phyloP scores from a whole-genome alignment of 2,329 filamentous ascomycete species.

The Corinectria fuckeliana region DNA sequence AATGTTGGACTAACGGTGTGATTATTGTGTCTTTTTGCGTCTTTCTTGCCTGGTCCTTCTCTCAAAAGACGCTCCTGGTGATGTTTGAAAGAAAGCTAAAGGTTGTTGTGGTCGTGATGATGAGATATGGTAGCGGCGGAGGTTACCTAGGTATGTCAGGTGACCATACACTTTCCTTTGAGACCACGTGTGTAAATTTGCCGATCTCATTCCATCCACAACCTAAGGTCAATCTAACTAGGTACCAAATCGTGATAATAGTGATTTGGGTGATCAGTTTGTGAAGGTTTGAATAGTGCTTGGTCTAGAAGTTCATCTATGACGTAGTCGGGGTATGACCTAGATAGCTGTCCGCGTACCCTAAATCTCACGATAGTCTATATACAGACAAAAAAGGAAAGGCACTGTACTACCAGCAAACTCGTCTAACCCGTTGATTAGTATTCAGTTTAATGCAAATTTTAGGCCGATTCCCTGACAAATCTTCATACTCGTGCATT shows the following conservation, averaged over 20 bases:
- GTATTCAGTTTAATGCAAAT: background rate
- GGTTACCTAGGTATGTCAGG: conserved; percentile 21
- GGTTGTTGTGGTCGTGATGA: background rate
- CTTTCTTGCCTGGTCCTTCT: background rate
- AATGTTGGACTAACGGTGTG: background rate
- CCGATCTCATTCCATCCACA: conserved; percentile 32
- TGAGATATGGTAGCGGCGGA: background rate
- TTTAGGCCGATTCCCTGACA: background rate
- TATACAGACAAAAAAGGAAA: background rate
- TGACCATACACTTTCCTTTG: conserved; percentile 20
- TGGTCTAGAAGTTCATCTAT: background rate
- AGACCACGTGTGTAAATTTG: conserved; percentile 24
- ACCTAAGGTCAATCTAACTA: conserved; percentile 1
- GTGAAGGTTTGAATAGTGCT: background rate
- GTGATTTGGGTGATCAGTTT: background rate
- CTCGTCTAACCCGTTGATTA: background rate
- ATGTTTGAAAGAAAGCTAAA: background rate
- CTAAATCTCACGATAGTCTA: background rate
- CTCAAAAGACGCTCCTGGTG: background rate
- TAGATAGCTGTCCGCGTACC: background rate
- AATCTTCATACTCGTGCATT: background rate
- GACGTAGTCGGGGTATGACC: background rate
- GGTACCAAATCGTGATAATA: background rate
- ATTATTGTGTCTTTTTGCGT: background rate
- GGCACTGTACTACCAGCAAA: background rate